Conservation (phyloP, 352 stramenopile species). For the Saprolegnia diclina region DNA sequence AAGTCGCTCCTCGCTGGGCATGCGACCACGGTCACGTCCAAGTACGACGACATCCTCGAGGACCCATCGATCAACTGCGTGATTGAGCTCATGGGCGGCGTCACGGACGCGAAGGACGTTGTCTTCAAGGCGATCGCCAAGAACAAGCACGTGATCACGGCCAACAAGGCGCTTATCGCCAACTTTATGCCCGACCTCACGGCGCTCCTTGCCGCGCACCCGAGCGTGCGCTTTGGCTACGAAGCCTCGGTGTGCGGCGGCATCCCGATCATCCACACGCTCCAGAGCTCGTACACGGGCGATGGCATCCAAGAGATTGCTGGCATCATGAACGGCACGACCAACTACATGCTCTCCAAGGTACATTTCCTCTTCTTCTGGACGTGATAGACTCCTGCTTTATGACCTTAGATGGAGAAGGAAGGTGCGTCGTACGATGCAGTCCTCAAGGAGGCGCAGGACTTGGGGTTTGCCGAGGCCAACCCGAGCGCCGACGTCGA, state of each 20-base stretch:
- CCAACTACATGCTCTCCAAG: slow-evolving; percentile 98
- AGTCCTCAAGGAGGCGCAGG: slow-evolving; percentile 91
- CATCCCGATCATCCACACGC: slow-evolving; percentile 95
- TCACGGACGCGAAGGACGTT: slow-evolving; percentile 91
- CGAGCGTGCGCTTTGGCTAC: slow-evolving; percentile 87
- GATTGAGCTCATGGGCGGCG: slow-evolving; percentile 94
- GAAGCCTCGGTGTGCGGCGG: slow-evolving; percentile 95
- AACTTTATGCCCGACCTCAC: slow-evolving; percentile 91
- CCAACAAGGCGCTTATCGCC: slow-evolving; percentile 95
- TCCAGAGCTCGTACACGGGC: slow-evolving; percentile 89
- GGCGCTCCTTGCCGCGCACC: slow-evolving; percentile 68
- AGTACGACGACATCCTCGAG: slow-evolving; percentile 82
- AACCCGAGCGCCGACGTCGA: slow-evolving; percentile 95
- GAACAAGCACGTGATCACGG: slow-evolving; percentile 95
- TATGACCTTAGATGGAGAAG: slow-evolving; percentile 78
- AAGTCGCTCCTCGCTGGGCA: slow-evolving; percentile 45
- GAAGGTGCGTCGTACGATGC: slow-evolving; percentile 88
- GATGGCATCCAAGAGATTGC: slow-evolving; percentile 91
- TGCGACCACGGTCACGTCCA: slow-evolving; percentile 52
- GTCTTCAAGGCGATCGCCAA: slow-evolving; percentile 86
- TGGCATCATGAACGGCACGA: slow-evolving; percentile 97
- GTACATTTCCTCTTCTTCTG: slow-evolving; percentile 15
- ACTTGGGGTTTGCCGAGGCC: slow-evolving; percentile 89
- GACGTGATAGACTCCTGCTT: not conserved
- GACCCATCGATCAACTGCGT: slow-evolving; percentile 93